These are phyloP conservation scores for Hibiscus trionum DNA, from an alignment of 345 rosid species.

Conservation along the genomic window DNA sequence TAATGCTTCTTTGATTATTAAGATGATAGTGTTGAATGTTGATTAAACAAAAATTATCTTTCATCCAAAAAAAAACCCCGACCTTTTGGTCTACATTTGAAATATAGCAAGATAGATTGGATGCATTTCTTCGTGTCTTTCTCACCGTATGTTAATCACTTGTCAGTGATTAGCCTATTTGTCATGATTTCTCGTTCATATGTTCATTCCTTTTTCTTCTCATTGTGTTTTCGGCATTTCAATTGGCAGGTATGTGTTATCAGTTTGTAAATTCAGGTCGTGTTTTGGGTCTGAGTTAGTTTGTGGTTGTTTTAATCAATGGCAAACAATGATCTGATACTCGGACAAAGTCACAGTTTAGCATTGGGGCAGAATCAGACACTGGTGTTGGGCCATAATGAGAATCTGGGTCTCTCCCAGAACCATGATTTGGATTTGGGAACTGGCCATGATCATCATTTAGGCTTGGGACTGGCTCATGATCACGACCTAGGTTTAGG, in stretches of 20 bases:
- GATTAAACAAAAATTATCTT: not conserved
- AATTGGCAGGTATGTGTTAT: conserved; percentile 10
- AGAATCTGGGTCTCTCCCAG: conserved; percentile 50
- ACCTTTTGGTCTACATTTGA: not conserved
- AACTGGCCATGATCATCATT: conserved; percentile 50
- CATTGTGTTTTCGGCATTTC: not conserved
- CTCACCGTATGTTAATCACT: not conserved
- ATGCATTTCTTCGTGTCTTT: not conserved
- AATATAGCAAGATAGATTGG: not conserved
- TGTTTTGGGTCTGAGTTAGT: conserved; percentile 8
- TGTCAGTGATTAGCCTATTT: not conserved
- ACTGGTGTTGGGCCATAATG: conserved; percentile 57
- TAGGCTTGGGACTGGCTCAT: conserved; percentile 55
- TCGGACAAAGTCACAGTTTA: conserved; percentile 56
- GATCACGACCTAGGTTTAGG: conserved; percentile 55
- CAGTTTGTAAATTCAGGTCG: not conserved
- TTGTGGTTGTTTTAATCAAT: conserved; percentile 21
- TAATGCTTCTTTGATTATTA: no score
- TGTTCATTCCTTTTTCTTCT: not conserved
- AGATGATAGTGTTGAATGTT: not conserved
- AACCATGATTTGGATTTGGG: conserved; percentile 59
- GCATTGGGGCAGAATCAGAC: conserved; percentile 62
- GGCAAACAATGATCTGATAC: conserved; percentile 79
- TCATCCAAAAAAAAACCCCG: no score
- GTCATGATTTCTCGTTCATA: not conserved